Base-by-base conservation (phyloP, 1,139 yeast species). In the Blastobotrys niveus region DNA sequence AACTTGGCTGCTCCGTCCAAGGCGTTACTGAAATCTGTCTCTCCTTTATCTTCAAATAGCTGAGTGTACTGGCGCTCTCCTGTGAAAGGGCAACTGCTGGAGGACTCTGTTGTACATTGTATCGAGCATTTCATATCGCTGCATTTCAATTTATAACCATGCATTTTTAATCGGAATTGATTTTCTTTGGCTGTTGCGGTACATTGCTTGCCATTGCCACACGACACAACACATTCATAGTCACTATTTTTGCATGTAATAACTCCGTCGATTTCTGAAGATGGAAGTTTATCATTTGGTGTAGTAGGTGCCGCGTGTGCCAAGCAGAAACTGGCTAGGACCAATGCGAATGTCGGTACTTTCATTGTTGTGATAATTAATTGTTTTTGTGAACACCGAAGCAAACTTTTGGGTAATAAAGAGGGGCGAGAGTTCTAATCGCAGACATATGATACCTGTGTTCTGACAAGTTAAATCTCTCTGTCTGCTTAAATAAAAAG, bases 121-220 rank as follows among this genome's bases (percentile, higher is more conserved):
- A 41, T 19, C 12, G 22, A 7, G 24, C 44, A 41, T 15, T 34
- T 24, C 31, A 20, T 31, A 9, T 41, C 24, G 17, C 14, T 20
- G 31, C 44, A 41, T 19, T 41, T 29, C 5, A 41, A 10, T 3
- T 10, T 27, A 19, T 33, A 41, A 2, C 30, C 26, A 15, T 41
- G 29, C 24, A 41, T 34, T 30, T 41, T 41, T 12, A 34, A 25
- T 34, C 44, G 34, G 29, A 34, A 41, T 14, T 41, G 44, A 25
- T 41, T 41, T 18, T 34, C 39, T 12, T 22, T 4, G 5, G 44
- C 24, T n/a, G 30, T 4, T 5, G 44, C 30, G 5, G 18, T 41
- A 21, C 44, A 41, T 22, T 26, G 10, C 18, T 38, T 24, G 32
- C 26, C 20, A 2, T 7, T 24, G 6, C 44, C 44, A 22, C 44